Conservation (phyloP, 2,329 filamentous ascomycete species). For the Xylariaceae sp. region DNA sequence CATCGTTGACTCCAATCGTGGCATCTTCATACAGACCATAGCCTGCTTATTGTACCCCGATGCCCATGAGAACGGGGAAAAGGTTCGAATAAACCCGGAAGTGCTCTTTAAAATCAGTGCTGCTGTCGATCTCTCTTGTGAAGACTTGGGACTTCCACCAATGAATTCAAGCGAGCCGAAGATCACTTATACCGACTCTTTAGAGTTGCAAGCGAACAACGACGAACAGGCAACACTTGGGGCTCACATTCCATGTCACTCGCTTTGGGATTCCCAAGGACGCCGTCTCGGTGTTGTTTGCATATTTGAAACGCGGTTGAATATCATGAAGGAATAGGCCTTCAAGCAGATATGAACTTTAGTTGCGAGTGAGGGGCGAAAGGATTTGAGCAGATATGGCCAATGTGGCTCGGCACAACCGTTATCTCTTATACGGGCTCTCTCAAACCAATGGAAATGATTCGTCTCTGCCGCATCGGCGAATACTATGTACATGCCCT, state of each 20-base stretch:
- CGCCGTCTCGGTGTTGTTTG: slow-evolving; percentile 34
- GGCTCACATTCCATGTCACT: slow-evolving; percentile 40
- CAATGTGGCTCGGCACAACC: no score
- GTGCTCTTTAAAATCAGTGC: slow-evolving; percentile 5
- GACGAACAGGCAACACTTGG: slow-evolving; percentile 17
- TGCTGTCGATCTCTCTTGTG: slow-evolving; percentile 12
- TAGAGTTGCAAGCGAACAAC: slow-evolving; percentile 15
- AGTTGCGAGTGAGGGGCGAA: no score
- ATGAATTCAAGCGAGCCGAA: slow-evolving; percentile 19
- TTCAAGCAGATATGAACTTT: no score
- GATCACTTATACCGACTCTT: slow-evolving; percentile 25
- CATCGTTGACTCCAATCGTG: slow-evolving; percentile 19
- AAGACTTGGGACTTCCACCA: slow-evolving; percentile 2
- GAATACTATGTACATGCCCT: no score
- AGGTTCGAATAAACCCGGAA: neutral
- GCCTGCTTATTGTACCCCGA: slow-evolving; percentile 5
- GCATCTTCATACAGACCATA: slow-evolving; percentile 26
- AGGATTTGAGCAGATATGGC: no score
- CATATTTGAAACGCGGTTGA: slow-evolving; percentile 27
- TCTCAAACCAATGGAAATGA: no score
- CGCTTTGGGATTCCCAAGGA: slow-evolving; percentile 41
- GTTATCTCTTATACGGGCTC: no score
- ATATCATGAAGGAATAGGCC: no score
- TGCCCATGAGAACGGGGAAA: neutral
- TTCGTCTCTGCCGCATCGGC: no score